Base-by-base conservation (phyloP, 2,329 filamentous ascomycete genomes). In the Conoideocrella luteorostrata region DNA sequence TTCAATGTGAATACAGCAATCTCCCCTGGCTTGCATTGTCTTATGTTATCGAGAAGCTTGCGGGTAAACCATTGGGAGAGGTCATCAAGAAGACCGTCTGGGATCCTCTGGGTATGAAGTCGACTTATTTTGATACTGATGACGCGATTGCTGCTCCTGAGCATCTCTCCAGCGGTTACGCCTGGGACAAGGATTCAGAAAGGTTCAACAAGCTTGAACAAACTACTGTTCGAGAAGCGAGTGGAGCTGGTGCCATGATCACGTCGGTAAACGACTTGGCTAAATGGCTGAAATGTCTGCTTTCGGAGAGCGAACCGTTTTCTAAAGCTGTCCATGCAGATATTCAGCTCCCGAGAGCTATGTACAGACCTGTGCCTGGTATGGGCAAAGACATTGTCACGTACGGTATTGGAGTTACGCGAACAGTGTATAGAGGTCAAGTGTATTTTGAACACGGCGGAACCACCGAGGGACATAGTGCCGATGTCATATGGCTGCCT, bases 231-330 rank as follows among this genome's bases (percentile, higher is more conserved):
- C 21, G 48, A 28, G 65, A 57, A 50, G 51, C 60, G 26, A 63
- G 61, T 50, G 68, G 68, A 9, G 67, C 68, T 0, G 69, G 68
- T 0, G 61, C 56, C 24, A 55, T 67, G 39, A 57, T 77, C 18
- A 70, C 68, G 18, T 72, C 64, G 36, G 71, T 72, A 2, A 43
- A 62, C 10, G 75, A 78, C 57, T 77, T 73, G 52, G 54, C 64
- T 3, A 68, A 66, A 50, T 81, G 75, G 75, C 50, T 77, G 5
- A 59, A 61, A 24, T 71, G 69, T 17, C 59, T 78, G 21, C 56
- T 80, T 22, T 52, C 63, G 9, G 33, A 54, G 41, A 32, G 37
- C 0, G 41, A 29, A 7, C 57, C 58, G 3, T 51, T 63, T 11
- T 57, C 58, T 2, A 22, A 48, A 6, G 47, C 34, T 0, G 53